Conservation (phyloP, 1,139 yeast genomes). For the Chernovozyma aurita region DNA sequence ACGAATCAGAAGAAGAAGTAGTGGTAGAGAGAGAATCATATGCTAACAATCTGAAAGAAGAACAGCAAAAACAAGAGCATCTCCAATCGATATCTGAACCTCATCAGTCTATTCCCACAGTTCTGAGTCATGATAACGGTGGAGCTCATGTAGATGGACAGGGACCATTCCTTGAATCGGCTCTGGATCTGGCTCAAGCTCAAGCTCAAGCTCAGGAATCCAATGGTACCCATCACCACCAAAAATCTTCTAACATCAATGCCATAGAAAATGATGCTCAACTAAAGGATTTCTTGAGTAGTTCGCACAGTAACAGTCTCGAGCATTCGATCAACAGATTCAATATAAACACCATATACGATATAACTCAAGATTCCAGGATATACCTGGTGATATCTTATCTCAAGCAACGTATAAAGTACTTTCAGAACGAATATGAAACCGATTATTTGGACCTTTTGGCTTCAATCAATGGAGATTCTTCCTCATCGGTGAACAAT, state of each 20-base stretch:
- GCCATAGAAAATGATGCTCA: background rate
- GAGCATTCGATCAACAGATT: slow-evolving; percentile 1
- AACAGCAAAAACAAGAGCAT: too few species aligned
- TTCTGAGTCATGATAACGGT: too few species aligned
- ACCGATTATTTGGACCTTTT: slow-evolving; percentile 34
- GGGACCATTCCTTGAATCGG: too few species aligned
- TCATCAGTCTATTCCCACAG: too few species aligned
- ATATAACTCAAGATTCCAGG: slow-evolving; percentile 3
- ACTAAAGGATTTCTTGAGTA: slow-evolving; percentile 1
- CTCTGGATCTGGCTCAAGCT: too few species aligned
- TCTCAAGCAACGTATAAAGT: slow-evolving; percentile 19
- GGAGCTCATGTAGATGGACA: too few species aligned
- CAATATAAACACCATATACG: slow-evolving; percentile 1
- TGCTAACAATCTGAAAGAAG: background rate
- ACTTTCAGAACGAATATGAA: slow-evolving; percentile 20
- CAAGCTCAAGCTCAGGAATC: too few species aligned
- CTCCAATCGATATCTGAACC: too few species aligned
- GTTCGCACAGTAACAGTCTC: slow-evolving; percentile 1
- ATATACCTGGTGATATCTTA: slow-evolving; percentile 20
- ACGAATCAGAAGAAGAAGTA: background rate
- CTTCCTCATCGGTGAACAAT: slow-evolving; percentile 11
- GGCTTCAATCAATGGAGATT: slow-evolving; percentile 28
- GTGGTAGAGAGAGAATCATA: background rate
- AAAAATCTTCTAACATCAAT: too few species aligned
- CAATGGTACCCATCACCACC: too few species aligned